Evolutionary conservation across 495 filamentous ascomycete species (phyloP).

Genomic region (Penicillium roqueforti): DNA sequence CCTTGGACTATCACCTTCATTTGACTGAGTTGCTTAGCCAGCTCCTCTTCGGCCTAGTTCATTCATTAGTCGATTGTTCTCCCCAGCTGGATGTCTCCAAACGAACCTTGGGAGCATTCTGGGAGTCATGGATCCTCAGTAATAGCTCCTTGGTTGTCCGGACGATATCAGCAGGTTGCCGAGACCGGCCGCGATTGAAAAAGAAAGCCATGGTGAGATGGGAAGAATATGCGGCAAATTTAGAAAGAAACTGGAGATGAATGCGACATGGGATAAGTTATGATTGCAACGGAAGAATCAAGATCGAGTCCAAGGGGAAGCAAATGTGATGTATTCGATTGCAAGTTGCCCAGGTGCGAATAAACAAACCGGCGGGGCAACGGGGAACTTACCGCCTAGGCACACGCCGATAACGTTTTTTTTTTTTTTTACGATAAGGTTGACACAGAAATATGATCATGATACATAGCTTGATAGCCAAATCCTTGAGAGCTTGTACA

Average conservation of each 20-base stretch:
- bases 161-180: slow-evolving; percentile 53
- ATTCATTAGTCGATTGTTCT: slow-evolving; percentile 5
- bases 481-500: too few relatives aligned
- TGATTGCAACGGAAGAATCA: background rate
- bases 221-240: slow-evolving; percentile 10
- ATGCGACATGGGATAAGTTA: background rate
- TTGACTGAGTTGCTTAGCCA: slow-evolving; percentile 70
- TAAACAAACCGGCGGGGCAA: slow-evolving; percentile 44
- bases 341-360: slow-evolving; percentile 16
- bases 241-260: slow-evolving; percentile 7
- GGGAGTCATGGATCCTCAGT: slow-evolving; percentile 43
- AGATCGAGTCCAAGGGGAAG: background rate
- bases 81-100: slow-evolving; percentile 33
- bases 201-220: slow-evolving; percentile 75
- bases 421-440: too few relatives aligned
- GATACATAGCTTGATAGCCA: too few relatives aligned
- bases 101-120: slow-evolving; percentile 45
- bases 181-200: slow-evolving; percentile 64
- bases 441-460: too few relatives aligned
- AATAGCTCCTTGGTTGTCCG: slow-evolving; percentile 55
- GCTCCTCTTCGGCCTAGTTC: slow-evolving; percentile 63
- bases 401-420: slow-evolving; percentile 25
- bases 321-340: slow-evolving; percentile 11
- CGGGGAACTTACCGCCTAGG: slow-evolving; percentile 21
- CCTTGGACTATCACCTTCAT: slow-evolving; percentile 83